Base-by-base conservation (phyloP, 1,284 basidiomycete genomes). In the Tilletiaria anomala region DNA sequence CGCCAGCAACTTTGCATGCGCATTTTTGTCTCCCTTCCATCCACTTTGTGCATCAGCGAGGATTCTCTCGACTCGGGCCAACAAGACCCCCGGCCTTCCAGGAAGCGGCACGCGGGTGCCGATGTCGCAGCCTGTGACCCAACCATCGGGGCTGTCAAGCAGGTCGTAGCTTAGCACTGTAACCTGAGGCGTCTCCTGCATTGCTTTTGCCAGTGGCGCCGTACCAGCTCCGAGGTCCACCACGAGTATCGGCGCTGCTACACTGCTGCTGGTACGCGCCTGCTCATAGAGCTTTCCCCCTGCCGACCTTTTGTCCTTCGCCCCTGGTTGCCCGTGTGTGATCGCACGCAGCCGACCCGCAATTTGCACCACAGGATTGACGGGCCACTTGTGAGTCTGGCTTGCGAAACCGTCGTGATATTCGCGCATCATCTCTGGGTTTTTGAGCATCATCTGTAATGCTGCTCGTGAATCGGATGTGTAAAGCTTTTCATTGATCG, bases 221-320 rank as follows among this genome's bases (percentile, higher is more conserved):
- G 96, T 88, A 11, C 93, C 93, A 53, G 89, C 96, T 5, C 93
- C 93, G 17, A 97, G 73, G 69, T 99, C 93, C 17, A 78, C 87
- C 36, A 99, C 78, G 45, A 96, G 71, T 0, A 80, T 79, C 2
- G 56, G 15, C 17, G 14, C 15, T 19, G 10, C 5, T 11, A 17
- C 5, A 23, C 14, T 6, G 36, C 26, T 22, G 10, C 14, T 6
- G 10, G 21, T 6, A 6, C 12, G n/a, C n/a, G n/a, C n/a, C n/a
- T 29, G 26, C 10, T 29, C 26, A 29, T 8, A 29, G 8, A n/a
- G 26, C 26, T 29, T 8, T 8, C 10, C 26, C 26, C 10, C 26
- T 29, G 8, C 26, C 26, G 16, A 12, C 6, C 16, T 18, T 14
- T 19, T 35, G 39, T 24, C 21, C 18, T 20, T 29, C 10, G 10